Evolutionary conservation across 495 filamentous ascomycete species (phyloP), one percentile per base, ranked within the genome.

Genomic region (Penicillium psychrofluorescens): DNA sequence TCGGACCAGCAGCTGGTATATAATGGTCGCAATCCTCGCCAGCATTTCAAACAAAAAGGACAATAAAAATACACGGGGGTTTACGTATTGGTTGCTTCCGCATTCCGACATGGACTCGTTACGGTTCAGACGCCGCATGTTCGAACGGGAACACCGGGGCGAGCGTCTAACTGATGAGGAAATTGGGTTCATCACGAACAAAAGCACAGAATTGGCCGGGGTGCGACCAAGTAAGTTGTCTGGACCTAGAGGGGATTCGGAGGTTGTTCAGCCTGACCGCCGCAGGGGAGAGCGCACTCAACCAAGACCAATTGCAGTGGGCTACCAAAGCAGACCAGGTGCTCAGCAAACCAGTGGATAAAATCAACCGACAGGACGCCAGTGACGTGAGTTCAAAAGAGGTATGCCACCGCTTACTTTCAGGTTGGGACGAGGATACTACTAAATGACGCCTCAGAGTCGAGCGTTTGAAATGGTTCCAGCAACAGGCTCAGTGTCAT

Each of bases 381-480:
- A 46, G 45, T 32, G 34, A 46, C 36, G 48, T 66, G 4, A 54
- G 58, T 36, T 44, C 43, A 31, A 52, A 47, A 28, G 62, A 67
- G 63, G 62, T 63, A 31, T 3, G 27, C 5, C 8, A 6, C 22
- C 6, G 32, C 36, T 12, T 36, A 27, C 12, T n/a, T 40, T 22
- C 22, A 6, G 36, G 22, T 40, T 34, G n/a, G 1, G 29, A 7
- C 11, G 28, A 15, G 16, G 2, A 12, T 34, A 8, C 8, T 40
- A 9, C 39, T 41, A 15, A 41, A 6, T 14, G 33, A 34, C 15
- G 2, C 22, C 22, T 29, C 34, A 65, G 59, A 48, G 51, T 28
- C 56, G 52, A 2, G 54, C 45, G 0, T 37, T 63, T 2, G 54
- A 58, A 10, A 47, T 40, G 35, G 38, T 46, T 2, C 56, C 53